Conservation (phyloP, 2,329 filamentous ascomycete genomes). For the Helicocarpus griseus region DNA sequence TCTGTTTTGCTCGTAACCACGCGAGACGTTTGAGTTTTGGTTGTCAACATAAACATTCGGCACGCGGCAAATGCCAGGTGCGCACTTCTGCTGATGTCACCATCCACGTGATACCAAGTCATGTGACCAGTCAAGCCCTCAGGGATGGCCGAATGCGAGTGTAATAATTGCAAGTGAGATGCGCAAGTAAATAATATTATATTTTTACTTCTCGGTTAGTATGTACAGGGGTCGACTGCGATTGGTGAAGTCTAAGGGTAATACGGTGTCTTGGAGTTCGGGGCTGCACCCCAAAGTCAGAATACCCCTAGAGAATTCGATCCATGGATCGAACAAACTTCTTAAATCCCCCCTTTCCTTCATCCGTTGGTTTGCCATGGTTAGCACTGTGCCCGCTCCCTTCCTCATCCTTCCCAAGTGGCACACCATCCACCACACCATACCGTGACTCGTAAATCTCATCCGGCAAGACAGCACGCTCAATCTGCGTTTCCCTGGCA, state of each 20-base stretch:
- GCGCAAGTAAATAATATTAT: not conserved
- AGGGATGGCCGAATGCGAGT: too few relatives aligned
- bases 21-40: conserved; percentile 4
- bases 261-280: not conserved
- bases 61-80: conserved; percentile 14
- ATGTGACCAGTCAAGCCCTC: not conserved
- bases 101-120: not conserved
- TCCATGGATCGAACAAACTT: not conserved
- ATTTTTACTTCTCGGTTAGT: not conserved
- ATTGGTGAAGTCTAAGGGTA: too few relatives aligned
- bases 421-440: not conserved
- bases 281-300: not conserved
- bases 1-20: conserved; percentile 3
- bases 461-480: conserved; percentile 26
- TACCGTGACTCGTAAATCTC: conserved; percentile 22
- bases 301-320: not conserved
- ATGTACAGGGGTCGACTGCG: too few relatives aligned
- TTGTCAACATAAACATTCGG: conserved; percentile 33
- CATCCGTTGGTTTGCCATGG: not conserved
- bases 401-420: not conserved
- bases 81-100: conserved; percentile 10
- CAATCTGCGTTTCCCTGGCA: conserved; percentile 41
- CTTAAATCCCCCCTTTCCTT: not conserved
- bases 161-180: too few relatives aligned
- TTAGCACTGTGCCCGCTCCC: not conserved